Evolutionary conservation across 306 rosid genomes (phyloP).

Genomic region (Acacia crassicarpa): DNA sequence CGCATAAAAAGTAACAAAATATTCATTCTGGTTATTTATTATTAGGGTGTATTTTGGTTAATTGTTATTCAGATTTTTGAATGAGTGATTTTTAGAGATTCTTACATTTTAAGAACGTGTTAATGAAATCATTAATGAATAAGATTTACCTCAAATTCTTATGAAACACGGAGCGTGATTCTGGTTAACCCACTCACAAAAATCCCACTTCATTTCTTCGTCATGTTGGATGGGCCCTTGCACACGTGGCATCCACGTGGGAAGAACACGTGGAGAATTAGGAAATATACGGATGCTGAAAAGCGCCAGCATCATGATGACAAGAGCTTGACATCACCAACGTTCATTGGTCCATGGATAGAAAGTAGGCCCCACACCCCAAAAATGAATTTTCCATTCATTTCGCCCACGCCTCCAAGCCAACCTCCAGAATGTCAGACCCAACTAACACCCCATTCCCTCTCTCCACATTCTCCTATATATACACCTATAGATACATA

Average conservation of each 20-base stretch:
- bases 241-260: not conserved
- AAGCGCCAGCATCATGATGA: slow-evolving; percentile 37
- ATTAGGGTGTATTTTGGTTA: too few species aligned
- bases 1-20: too few species aligned
- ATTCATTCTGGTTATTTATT: too few species aligned
- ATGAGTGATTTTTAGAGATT: too few species aligned
- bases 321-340: slow-evolving; percentile 38
- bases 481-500: not conserved
- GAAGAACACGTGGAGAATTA: not conserved
- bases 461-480: not conserved
- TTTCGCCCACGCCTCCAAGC: slow-evolving; percentile 20
- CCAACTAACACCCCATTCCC: slow-evolving; percentile 24
- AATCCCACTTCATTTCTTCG: not conserved
- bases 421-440: slow-evolving; percentile 26
- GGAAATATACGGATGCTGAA: not conserved
- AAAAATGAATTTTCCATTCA: not conserved
- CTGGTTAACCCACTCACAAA: not conserved
- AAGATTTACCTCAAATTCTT: not conserved
- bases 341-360: slow-evolving; percentile 28
- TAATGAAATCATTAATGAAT: too few species aligned
- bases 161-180: not conserved
- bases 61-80: too few species aligned
- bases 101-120: too few species aligned
- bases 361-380: slow-evolving; percentile 35
- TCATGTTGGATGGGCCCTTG: not conserved